Evolutionary conservation across 805 yeast genomes (phyloP).

Genomic region (Lipomyces kockii): DNA sequence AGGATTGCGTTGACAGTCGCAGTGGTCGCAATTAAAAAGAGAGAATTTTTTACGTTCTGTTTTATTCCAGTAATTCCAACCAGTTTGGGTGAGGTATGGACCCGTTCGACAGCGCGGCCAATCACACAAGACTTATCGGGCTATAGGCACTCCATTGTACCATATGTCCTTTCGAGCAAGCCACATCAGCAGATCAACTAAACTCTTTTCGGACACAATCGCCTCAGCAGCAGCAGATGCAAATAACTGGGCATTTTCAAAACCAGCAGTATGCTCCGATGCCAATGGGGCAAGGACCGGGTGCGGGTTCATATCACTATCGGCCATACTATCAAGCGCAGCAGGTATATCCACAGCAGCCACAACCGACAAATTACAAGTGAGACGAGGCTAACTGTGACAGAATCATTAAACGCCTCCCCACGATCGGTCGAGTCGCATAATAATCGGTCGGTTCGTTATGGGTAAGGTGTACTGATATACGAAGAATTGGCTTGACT

Average conservation of each 20-base stretch:
- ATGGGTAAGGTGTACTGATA: neutral
- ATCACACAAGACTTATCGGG: neutral
- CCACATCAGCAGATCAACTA: slow-evolving; percentile 15
- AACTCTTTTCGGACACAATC: slow-evolving; percentile 13
- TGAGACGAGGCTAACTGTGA: neutral
- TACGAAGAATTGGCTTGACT: neutral
- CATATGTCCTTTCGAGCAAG: slow-evolving; percentile 21
- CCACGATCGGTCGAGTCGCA: neutral
- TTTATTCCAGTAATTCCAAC: slow-evolving; percentile 44
- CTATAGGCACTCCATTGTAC: slow-evolving; percentile 25
- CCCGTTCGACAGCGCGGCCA: too few species aligned
- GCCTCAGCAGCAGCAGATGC: slow-evolving; percentile 4
- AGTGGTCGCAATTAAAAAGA: slow-evolving; percentile 36
- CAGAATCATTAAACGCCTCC: neutral
- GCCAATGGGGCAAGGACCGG: slow-evolving; percentile 18
- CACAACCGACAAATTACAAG: neutral
- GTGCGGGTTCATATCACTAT: slow-evolving; percentile 20
- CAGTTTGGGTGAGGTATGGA: slow-evolving; percentile 37
- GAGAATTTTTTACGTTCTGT: slow-evolving; percentile 44
- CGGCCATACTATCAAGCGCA: slow-evolving; percentile 11
- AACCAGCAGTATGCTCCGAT: slow-evolving; percentile 17
- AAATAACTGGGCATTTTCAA: slow-evolving; percentile 8
- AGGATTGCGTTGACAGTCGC: neutral
- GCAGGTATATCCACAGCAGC: slow-evolving; percentile 6
- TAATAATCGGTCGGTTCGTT: neutral